Evolutionary conservation across 2,329 filamentous ascomycete species (phyloP).

Genomic region (Colletotrichum camelliae): DNA sequence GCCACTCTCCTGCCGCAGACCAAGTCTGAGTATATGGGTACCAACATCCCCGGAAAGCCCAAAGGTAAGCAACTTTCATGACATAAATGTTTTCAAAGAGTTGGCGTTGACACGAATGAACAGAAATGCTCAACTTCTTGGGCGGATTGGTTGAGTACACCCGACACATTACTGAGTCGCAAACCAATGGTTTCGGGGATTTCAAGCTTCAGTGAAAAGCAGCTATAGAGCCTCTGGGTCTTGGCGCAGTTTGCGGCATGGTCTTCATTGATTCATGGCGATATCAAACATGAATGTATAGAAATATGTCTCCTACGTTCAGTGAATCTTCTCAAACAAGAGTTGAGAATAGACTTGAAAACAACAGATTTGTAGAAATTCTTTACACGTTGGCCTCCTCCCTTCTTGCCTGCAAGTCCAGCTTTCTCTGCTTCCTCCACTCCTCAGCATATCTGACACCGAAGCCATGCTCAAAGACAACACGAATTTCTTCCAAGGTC

Average conservation of each 20-base stretch:
- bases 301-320: background rate
- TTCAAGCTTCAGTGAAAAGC: background rate
- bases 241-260: accelerated
- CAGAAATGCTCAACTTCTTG: background rate
- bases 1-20: background rate
- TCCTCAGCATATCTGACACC: conserved; percentile 46
- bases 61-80: background rate
- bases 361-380: background rate
- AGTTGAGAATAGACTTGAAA: background rate
- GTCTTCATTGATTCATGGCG: background rate
- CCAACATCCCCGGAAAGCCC: background rate
- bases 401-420: background rate
- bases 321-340: background rate
- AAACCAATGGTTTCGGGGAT: background rate
- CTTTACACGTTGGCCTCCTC: background rate
- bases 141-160: background rate
- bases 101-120: background rate
- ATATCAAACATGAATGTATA: background rate
- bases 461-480: conserved; percentile 54
- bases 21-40: background rate
- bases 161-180: background rate
- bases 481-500: conserved; percentile 58
- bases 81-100: background rate
- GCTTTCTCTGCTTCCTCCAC: conserved; percentile 39
- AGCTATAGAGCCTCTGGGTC: background rate